Percentiles rank a stretch among this genome's conserved stretches.
These are phyloP conservation scores for Nematocida minor DNA, from an alignment of 371 early-diverging fungal genomes.

Conservation along the genomic window DNA sequence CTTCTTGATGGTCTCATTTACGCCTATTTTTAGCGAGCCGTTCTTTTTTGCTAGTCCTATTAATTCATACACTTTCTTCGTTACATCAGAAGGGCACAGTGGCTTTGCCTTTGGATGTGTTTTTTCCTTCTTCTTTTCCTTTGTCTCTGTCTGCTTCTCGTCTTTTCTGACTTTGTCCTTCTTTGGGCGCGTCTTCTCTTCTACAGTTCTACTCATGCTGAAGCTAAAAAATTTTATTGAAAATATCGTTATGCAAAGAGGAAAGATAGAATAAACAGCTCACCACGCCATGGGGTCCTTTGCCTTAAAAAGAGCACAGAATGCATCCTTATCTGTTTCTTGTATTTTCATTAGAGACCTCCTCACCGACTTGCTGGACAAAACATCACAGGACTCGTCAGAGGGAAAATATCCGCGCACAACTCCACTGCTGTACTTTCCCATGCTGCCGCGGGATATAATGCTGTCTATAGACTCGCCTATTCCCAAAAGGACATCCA, in stretches of 20 bases:
- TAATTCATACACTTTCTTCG: conserved; percentile 82
- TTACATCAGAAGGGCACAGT: conserved; percentile 70
- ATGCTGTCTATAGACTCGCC: conserved; percentile 1
- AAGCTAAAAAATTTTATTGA: not conserved
- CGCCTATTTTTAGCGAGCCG: conserved; percentile 96
- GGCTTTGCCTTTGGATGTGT: conserved; percentile 39
- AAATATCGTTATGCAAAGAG: not conserved
- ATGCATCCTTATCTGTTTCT: not conserved
- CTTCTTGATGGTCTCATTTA: conserved; percentile 97
- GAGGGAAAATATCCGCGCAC: not conserved
- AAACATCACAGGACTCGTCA: not conserved
- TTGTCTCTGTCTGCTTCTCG: not conserved
- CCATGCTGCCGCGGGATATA: not conserved
- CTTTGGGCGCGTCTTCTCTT: conserved; percentile 1
- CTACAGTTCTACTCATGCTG: not conserved
- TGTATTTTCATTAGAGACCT: not conserved
- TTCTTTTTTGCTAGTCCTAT: conserved; percentile 90
- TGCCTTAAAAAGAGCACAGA: not conserved
- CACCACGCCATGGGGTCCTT: not conserved
- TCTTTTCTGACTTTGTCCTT: conserved; percentile 18
- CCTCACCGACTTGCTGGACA: not conserved
- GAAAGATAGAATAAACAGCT: not conserved
- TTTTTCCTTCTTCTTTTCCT: not conserved
- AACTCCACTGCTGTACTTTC: conserved; percentile 12
- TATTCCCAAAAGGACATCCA: conserved; percentile 1